Evolutionary conservation across 345 rosid genomes (phyloP), one percentile per base, ranked within the genome.

Genomic region (Murraya koenigii): DNA sequence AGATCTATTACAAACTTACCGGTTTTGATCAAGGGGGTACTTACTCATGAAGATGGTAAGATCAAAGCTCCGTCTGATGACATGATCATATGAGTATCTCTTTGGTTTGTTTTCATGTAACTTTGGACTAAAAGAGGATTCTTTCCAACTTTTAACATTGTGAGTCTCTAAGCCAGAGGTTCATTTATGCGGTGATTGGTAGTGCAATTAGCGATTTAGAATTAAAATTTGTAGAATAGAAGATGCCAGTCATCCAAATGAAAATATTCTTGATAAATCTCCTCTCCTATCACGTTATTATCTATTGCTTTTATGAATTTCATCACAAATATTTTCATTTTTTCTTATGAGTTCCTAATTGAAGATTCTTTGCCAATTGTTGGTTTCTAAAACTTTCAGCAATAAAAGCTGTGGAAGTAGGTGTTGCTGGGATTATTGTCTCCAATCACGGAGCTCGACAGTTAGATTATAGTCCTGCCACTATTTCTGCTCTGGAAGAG

Each of bases 401-500:
- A 74, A 82, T 83, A 33, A 90, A 88, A 78, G 94, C 96, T 22
- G 83, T 89, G 79, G 93, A 93, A 84, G 87, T 79, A 3, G 92
- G 96, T 47, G 83, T 80, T 72, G 89, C 85, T 62, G 97, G 97
- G 71, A 90, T 93, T 78, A 79, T 93, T 1, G 94, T 91, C 82
- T 93, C 96, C 1, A 93, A 93, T 79, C 97, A 93, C 39, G 97
- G 94, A 69, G 96, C 81, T 80, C 94, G 97, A 6, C 96, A 91
- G 80, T 91, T 93, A 3, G 91, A 91, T 69, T 90, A 89, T 66
- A 75, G 85, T 55, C 96, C 96, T 3, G 85, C 97, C n/a, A 86
- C 94, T 0, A 87, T 93, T 60, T 80, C 87, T 69, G 90, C 84
- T 64, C 86, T 93, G 71, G 94, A 93, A 81, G 96, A 93, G 93